These are phyloP conservation scores for Epithele typhae DNA, from an alignment of 768 basidiomycete genomes.

Conservation along the genomic window DNA sequence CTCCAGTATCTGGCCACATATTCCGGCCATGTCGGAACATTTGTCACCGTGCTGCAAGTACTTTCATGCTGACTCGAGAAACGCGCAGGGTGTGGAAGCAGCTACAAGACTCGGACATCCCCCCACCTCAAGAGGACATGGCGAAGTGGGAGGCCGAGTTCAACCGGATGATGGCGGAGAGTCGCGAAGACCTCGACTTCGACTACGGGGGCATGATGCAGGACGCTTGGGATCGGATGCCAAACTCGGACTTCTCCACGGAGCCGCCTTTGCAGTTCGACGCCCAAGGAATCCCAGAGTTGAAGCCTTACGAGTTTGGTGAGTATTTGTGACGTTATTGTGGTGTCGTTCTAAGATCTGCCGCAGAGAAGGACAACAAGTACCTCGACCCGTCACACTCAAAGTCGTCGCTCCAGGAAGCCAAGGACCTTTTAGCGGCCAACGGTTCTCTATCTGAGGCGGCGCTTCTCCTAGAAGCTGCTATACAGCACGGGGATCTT, in stretches of 20 bases:
- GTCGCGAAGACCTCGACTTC: slow-evolving; percentile 56
- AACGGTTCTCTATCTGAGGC: slow-evolving; percentile 89
- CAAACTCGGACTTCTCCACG: slow-evolving; percentile 32
- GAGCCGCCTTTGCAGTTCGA: slow-evolving; percentile 47
- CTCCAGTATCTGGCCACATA: no score
- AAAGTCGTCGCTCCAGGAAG: slow-evolving; percentile 53
- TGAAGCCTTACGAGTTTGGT: slow-evolving; percentile 78
- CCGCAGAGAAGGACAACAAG: slow-evolving; percentile 66
- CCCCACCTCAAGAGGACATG: slow-evolving; percentile 58
- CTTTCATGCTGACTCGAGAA: no score
- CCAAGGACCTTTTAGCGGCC: slow-evolving; percentile 69
- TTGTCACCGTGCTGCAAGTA: no score
- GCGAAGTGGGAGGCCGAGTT: slow-evolving; percentile 84
- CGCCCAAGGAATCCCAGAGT: slow-evolving; percentile 70
- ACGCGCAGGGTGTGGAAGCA: slow-evolving; percentile 55
- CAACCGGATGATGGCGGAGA: slow-evolving; percentile 66
- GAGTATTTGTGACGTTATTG: slow-evolving; percentile 19
- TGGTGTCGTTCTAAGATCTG: slow-evolving; percentile 2
- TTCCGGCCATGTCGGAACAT: no score
- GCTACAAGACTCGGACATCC: slow-evolving; percentile 51
- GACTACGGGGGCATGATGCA: slow-evolving; percentile 61
- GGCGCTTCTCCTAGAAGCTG: slow-evolving; percentile 83
- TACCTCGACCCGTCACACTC: slow-evolving; percentile 52
- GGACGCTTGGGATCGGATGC: slow-evolving; percentile 57
- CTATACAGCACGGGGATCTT: slow-evolving; percentile 76